Conservation (phyloP, 2,329 filamentous ascomycete genomes). For the Fusarium camptoceras region DNA sequence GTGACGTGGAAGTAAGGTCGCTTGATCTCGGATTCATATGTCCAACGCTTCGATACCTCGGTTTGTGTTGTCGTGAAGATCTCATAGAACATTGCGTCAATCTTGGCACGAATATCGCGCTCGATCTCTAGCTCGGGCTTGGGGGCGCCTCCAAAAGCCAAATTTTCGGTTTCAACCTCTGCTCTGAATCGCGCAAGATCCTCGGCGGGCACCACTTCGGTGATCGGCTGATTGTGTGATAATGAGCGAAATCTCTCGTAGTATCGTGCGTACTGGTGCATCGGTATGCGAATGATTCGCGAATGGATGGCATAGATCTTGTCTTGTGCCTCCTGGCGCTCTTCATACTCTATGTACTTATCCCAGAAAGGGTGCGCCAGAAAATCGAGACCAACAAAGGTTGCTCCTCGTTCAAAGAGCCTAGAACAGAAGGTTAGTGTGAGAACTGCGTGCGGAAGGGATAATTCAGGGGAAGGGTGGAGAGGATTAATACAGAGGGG, state of each 20-base stretch:
- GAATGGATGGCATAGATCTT: constrained; percentile 86
- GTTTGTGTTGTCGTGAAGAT: constrained; percentile 83
- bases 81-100: constrained; percentile 84
- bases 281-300: constrained; percentile 87
- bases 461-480: constrained; percentile 51
- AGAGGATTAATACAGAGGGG: constrained; percentile 70
- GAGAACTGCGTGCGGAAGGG: constrained; percentile 40
- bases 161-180: constrained; percentile 76
- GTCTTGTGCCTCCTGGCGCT: constrained; percentile 85
- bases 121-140: constrained; percentile 84
- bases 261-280: constrained; percentile 96
- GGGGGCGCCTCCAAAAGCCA: constrained; percentile 61
- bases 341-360: constrained; percentile 97
- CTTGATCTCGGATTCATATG: constrained; percentile 94
- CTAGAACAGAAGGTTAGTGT: constrained; percentile 63
- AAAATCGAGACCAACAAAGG: constrained; percentile 90
- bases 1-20: constrained; percentile 97
- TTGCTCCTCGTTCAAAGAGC: constrained; percentile 90
- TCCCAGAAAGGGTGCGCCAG: constrained; percentile 98
- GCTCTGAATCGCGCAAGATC: constrained; percentile 74
- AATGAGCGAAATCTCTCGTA: constrained; percentile 89
- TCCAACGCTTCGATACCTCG: constrained; percentile 94
- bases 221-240: constrained; percentile 76
- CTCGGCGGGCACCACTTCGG: constrained; percentile 77
- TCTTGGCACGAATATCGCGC: constrained; percentile 80